These are phyloP conservation scores for Sporothrix dimorphospora DNA, from an alignment of 2,329 filamentous ascomycete genomes.

Conservation along the genomic window DNA sequence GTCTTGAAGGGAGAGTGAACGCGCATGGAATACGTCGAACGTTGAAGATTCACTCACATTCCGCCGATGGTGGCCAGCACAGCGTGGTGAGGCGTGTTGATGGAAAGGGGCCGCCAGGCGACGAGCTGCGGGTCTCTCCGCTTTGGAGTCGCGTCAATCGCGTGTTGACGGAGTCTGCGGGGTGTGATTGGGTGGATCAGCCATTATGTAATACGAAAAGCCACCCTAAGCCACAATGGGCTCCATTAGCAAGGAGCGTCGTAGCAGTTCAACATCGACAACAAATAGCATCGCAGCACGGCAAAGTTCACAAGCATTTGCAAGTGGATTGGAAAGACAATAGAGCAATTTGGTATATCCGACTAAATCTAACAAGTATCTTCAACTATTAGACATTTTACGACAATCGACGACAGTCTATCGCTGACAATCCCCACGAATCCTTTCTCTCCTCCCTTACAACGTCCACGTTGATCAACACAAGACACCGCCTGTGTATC, in stretches of 20 bases:
- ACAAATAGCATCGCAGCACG: background rate
- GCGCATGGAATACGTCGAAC: background rate
- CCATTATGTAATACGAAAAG: background rate
- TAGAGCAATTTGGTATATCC: background rate
- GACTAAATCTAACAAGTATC: background rate
- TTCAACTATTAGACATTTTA: background rate
- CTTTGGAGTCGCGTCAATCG: slow-evolving; percentile 1
- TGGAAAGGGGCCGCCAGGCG: background rate
- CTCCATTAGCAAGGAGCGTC: background rate
- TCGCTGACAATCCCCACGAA: background rate
- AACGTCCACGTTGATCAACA: background rate
- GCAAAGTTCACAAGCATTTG: background rate
- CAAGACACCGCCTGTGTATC: background rate
- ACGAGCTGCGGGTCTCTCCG: slow-evolving; percentile 6
- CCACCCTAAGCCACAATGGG: background rate
- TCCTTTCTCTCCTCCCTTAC: background rate
- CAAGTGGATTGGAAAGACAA: background rate
- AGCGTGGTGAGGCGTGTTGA: background rate
- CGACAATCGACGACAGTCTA: background rate
- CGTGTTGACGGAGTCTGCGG: background rate
- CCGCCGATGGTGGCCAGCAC: background rate
- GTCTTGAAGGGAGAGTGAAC: background rate
- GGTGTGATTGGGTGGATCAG: background rate
- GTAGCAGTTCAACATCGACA: background rate
- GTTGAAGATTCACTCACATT: background rate